A percentile compares a stretch with the other conserved stretches of the same genome.
phyloP scores from a whole-genome alignment of 1,139 yeast genomes.

The Suhomyces bolitotheri region DNA sequence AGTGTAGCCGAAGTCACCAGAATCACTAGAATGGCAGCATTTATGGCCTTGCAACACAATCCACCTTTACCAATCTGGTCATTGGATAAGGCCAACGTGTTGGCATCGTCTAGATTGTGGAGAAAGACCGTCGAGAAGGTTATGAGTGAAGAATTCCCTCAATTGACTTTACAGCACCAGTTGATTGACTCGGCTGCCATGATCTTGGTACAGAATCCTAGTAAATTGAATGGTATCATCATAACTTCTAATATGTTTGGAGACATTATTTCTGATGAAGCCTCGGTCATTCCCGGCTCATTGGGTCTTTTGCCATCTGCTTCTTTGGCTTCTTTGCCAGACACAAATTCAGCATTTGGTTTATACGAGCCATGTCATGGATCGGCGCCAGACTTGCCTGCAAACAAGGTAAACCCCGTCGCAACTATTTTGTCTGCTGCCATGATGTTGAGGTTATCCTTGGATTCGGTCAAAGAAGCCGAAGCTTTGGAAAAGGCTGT shows the following conservation, averaged over 20 bases:
- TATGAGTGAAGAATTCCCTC: conserved; percentile 85
- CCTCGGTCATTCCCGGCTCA: conserved; percentile 96
- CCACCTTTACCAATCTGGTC: conserved; percentile 97
- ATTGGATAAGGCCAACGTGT: conserved; percentile 93
- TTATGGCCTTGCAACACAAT: conserved; percentile 85
- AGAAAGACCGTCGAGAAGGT: conserved; percentile 87
- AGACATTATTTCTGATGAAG: conserved; percentile 96
- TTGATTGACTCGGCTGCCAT: conserved; percentile 97
- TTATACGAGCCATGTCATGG: conserved; percentile 98
- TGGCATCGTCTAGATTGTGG: conserved; percentile 96
- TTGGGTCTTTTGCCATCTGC: conserved; percentile 95
- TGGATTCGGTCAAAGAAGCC: conserved; percentile 81
- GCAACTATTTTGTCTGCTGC: conserved; percentile 96
- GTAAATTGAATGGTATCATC: conserved; percentile 84
- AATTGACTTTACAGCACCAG: conserved; percentile 82
- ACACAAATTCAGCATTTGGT: conserved; percentile 90
- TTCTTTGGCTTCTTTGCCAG: conserved; percentile 92
- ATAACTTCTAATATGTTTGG: conserved; percentile 97
- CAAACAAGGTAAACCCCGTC: conserved; percentile 87
- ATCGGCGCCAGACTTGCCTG: conserved; percentile 91
- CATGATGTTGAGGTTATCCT: conserved; percentile 91
- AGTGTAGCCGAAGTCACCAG: conserved; percentile 88
- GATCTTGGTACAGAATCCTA: conserved; percentile 90
- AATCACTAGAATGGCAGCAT: conserved; percentile 97
- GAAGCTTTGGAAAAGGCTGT: conserved; percentile 90